These are phyloP conservation scores for Fusarium cicatricum DNA, from an alignment of 2,329 filamentous ascomycete species.

Conservation along the genomic window DNA sequence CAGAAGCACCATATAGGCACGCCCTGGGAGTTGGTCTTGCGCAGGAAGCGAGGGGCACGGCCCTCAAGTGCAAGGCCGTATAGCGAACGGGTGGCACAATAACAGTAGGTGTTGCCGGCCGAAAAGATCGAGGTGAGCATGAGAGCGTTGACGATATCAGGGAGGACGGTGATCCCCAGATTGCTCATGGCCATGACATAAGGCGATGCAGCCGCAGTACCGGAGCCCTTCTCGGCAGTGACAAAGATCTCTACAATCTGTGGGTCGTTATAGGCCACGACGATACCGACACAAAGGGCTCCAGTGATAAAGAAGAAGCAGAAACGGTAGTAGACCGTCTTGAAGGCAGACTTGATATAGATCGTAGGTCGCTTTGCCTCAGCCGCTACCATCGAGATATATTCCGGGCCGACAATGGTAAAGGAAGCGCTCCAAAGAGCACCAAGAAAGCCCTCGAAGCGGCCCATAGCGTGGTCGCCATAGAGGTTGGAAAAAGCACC, in stretches of 20 bases:
- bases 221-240: conserved; percentile 43
- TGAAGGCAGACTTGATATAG: conserved; percentile 74
- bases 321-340: conserved; percentile 76
- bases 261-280: conserved; percentile 70
- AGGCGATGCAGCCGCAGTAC: conserved; percentile 65
- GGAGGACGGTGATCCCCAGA: conserved; percentile 60
- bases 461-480: conserved; percentile 67
- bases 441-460: conserved; percentile 74
- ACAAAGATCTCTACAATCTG: conserved; percentile 61
- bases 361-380: conserved; percentile 70
- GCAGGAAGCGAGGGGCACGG: conserved; percentile 60
- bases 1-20: conserved; percentile 67
- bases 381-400: conserved; percentile 73
- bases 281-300: conserved; percentile 70
- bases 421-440: conserved; percentile 72
- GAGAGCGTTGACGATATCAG: conserved; percentile 65
- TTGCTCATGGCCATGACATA: conserved; percentile 71
- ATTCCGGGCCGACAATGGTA: conserved; percentile 72
- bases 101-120: conserved; percentile 61
- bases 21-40: conserved; percentile 66
- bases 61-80: conserved; percentile 61
- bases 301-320: conserved; percentile 76
- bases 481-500: conserved; percentile 58
- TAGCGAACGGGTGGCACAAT: conserved; percentile 59
- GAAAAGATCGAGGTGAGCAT: conserved; percentile 55